Base-by-base conservation (phyloP, 169 alveolate genomes). In the Cyclospora cayetanensis region DNA sequence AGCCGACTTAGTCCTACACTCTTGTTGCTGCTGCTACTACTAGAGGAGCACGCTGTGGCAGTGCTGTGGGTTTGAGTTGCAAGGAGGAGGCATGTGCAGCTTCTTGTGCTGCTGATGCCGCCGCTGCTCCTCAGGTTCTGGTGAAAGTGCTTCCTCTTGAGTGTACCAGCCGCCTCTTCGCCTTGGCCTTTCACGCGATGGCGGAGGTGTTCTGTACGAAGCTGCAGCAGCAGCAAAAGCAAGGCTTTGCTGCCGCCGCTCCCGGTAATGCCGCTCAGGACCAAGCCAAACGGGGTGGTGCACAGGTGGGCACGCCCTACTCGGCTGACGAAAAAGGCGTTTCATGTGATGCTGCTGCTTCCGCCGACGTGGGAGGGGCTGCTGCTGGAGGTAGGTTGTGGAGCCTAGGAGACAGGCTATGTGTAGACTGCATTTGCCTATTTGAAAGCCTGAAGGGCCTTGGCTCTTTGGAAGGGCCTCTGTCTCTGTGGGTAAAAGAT, bases 161-260 rank as follows among this genome's bases (percentile, higher is more conserved):
- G 46, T 31, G 52, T 15, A 46, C 35, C 46, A 35, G 80, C 25
- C 80, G 80, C 50, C 52, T 68, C 20, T 68, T 68, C 35, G 80
- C 80, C 5, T 68, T 68, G 80, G 80, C 80, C 27, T 68, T 68
- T 27, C 80, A 68, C 15, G 27, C 80, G 3, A 68, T 68, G 80
- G 52, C 80, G 1, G 80, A 68, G 31, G 37, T 68, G 20, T 68
- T 68, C 25, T 18, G 31, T 29, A 2, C 80, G 5, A 68, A 68
- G 80, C 80, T 68, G 80, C 80, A 60, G 72, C 72, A 22, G 72
- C 72, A 60, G 72, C 72, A 68, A 46, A 41, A 68, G 80, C 80
- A 68, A 46, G 77, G 15, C 1, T 4, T 34, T 65, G n/a, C 39
- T 1, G 1, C 77, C 2, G 77, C 42, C 18, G 77, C 18, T 25